Evolutionary conservation across 2,329 filamentous ascomycete species (phyloP), one percentile per base, ranked within the genome.

Genomic region (Grosmannia serpens): DNA sequence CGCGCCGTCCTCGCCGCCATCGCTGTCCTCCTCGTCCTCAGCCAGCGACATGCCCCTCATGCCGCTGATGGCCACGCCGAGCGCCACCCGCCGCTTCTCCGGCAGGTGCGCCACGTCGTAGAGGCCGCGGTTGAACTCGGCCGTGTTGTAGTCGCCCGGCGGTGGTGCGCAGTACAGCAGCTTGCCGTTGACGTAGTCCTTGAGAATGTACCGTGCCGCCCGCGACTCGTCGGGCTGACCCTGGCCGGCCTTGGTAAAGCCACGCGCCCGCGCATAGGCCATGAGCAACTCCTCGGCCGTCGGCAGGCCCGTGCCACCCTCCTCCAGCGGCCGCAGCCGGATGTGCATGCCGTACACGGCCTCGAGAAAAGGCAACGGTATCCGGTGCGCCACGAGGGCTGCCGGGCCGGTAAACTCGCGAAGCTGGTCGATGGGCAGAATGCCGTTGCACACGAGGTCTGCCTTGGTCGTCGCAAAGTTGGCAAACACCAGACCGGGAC

Each of bases 381-480:
- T 90, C 56, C 94, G 83, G 60, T 87, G 82, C 1, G 91, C 85
- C 31, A 99, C 87, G 3, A 99, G 80, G 0, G 84, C 85, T 22
- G 87, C 86, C 0, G 94, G 94, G 1, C 94, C 94, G 4, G 85
- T 91, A 75, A 88, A 95, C 70, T 99, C 94, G 62, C 94, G 84
- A 65, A 97, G 80, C 73, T 99, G 94, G 70, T 99, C 94, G 66
- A 99, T 99, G 13, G 94, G 94, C 35, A 99, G 79, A 24, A 99
- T 84, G 69, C 94, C 94, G 69, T 92, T 95, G 73, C 91, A 94
- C 11, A 99, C 94, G 24, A 99, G 83, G 68, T 99, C 94, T 46
- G 89, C 94, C 74, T 97, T 97, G 53, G 91, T 97, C 52, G 86
- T 91, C 59, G 94, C 92, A 66, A 97, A 99, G 74, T 97, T 97